Percentiles rank a stretch among this genome's conserved stretches.
phyloP scores from a whole-genome alignment of 768 basidiomycete species.

The Suillus subluteus region DNA sequence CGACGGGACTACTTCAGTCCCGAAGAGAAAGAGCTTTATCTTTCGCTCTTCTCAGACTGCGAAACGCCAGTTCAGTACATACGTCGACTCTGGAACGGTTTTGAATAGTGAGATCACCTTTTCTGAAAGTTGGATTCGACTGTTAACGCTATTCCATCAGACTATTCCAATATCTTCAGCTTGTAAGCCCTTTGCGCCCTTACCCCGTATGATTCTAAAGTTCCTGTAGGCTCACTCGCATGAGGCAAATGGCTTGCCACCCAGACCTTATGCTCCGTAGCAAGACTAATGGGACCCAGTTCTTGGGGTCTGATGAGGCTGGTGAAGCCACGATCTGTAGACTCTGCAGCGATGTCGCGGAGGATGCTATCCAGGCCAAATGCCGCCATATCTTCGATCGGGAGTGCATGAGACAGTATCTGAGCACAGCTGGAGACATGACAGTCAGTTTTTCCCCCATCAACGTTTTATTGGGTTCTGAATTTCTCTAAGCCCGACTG shows the following conservation, averaged over 20 bases:
- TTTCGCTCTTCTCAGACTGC: conserved; percentile 91
- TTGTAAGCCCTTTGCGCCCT: conserved; percentile 48
- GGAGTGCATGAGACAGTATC: conserved; percentile 93
- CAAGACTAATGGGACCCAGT: conserved; percentile 73
- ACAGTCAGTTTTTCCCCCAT: conserved; percentile 44
- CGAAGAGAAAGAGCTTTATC: conserved; percentile 95
- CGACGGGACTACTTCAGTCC: conserved; percentile 92
- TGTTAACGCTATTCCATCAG: conserved; percentile 35
- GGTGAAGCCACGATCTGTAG: conserved; percentile 88
- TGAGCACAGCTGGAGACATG: conserved; percentile 71
- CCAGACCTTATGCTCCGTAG: conserved; percentile 92
- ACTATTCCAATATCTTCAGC: conserved; percentile 90
- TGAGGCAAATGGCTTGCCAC: conserved; percentile 95
- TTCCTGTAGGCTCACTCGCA: conserved; percentile 78
- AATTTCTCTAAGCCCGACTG: conserved; percentile 70
- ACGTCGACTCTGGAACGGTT: conserved; percentile 86
- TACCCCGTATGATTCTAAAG: conserved; percentile 8
- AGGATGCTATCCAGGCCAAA: conserved; percentile 93
- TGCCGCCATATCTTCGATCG: conserved; percentile 96
- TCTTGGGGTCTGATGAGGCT: conserved; percentile 54
- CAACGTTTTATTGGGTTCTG: neutral
- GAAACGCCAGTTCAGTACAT: conserved; percentile 90
- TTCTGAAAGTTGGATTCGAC: conserved; percentile 6
- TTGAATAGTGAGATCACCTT: conserved; percentile 74
- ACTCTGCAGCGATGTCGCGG: conserved; percentile 95